Conservation (phyloP, 108 stramenopile genomes). For the Cyclostephanos tholiformis region DNA sequence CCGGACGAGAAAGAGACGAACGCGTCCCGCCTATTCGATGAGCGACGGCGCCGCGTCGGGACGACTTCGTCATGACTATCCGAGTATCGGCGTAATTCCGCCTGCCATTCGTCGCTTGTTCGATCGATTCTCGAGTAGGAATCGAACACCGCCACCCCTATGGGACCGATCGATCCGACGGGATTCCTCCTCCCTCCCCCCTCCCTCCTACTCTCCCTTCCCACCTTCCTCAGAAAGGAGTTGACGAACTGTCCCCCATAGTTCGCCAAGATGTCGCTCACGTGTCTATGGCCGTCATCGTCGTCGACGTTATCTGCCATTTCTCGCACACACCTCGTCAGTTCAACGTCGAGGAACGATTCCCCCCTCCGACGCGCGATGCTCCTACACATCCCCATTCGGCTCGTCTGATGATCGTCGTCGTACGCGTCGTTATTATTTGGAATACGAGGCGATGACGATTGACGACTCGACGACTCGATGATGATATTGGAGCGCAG, state of each 20-base stretch:
- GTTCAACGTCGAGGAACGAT: not conserved
- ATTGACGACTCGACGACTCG: not conserved
- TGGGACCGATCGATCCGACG: too few relatives aligned
- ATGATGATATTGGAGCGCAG: not conserved
- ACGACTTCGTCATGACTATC: too few relatives aligned
- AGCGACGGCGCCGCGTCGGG: not conserved
- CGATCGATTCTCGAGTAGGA: too few relatives aligned
- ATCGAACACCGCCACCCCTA: too few relatives aligned
- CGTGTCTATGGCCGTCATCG: not conserved
- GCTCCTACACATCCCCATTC: not conserved
- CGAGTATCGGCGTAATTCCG: too few relatives aligned
- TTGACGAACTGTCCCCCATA: not conserved
- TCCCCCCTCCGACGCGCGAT: not conserved
- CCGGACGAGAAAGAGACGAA: not conserved
- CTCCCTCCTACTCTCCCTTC: too few relatives aligned
- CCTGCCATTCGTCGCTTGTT: too few relatives aligned
- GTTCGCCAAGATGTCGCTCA: not conserved
- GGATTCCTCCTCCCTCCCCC: too few relatives aligned
- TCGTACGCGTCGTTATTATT: not conserved
- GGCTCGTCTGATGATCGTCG: not conserved
- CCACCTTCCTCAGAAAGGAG: not conserved
- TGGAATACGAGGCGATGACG: not conserved
- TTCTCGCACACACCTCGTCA: not conserved
- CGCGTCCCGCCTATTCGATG: not conserved
- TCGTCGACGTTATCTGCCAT: not conserved